These are phyloP conservation scores for Agapanthus africanus DNA, from an alignment of 106 monocot species.

Conservation along the genomic window DNA sequence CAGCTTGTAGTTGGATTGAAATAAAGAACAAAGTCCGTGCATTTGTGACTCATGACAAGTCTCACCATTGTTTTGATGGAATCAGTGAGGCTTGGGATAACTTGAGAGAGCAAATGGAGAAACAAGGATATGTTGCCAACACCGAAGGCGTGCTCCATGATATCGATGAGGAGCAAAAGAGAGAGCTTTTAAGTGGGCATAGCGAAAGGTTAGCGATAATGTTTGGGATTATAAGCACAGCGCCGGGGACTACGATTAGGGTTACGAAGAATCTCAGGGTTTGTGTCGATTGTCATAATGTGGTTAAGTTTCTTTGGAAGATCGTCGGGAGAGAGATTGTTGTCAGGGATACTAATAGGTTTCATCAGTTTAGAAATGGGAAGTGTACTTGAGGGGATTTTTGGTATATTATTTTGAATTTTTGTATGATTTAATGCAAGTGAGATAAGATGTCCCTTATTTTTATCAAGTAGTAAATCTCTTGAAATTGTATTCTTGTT, in stretches of 20 bases:
- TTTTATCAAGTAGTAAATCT: too few relatives aligned
- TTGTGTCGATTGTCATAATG: conserved; percentile 63
- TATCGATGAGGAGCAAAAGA: conserved; percentile 53
- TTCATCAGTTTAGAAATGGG: conserved; percentile 58
- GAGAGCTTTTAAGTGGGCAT: conserved; percentile 32
- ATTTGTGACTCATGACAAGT: conserved; percentile 59
- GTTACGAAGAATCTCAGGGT: conserved; percentile 77
- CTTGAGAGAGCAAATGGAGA: conserved; percentile 47
- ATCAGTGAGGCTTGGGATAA: conserved; percentile 45
- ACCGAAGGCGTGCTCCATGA: conserved; percentile 47
- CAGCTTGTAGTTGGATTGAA: conserved; percentile 87
- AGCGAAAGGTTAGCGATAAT: conserved; percentile 50
- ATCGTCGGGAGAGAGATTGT: conserved; percentile 42
- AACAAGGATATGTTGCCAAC: conserved; percentile 64
- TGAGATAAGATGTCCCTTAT: too few relatives aligned
- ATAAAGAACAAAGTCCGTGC: conserved; percentile 50
- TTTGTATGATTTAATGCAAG: too few relatives aligned
- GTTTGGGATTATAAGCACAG: conserved; percentile 22
- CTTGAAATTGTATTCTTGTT: too few relatives aligned
- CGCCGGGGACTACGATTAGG: conserved; percentile 33
- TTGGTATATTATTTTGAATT: too few relatives aligned
- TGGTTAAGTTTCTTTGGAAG: conserved; percentile 51
- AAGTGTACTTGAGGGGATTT: conserved; percentile 63
- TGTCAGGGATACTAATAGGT: conserved; percentile 68
- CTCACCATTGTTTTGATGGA: conserved; percentile 44